phyloP scores from a whole-genome alignment of 169 alveolate species.

The Miamiensis avidus region DNA sequence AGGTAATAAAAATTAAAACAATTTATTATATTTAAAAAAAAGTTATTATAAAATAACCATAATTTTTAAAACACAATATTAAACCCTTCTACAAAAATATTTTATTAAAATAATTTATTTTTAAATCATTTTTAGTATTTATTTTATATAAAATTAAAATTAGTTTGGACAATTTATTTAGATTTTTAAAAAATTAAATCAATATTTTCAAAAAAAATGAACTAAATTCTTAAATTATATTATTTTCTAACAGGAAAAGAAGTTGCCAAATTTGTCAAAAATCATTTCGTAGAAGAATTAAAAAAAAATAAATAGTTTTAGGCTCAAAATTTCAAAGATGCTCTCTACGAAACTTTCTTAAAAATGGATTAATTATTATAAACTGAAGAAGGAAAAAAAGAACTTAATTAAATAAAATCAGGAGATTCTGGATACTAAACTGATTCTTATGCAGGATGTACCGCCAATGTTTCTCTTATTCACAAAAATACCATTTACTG shows the following conservation, averaged over 20 bases:
- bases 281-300: constrained; percentile 62
- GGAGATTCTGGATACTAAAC: constrained; percentile 10
- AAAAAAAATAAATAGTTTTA: constrained; percentile 51
- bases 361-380: constrained; percentile 75
- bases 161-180: too few species aligned
- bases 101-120: too few species aligned
- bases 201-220: neutral
- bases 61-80: too few species aligned
- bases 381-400: constrained; percentile 61
- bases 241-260: constrained; percentile 38
- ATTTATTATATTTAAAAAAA: neutral
- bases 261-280: constrained; percentile 75
- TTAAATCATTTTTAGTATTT: too few species aligned
- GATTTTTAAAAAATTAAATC: neutral
- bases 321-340: constrained; percentile 62
- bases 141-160: too few species aligned
- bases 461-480: constrained; percentile 73
- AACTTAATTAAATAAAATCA: constrained; percentile 30
- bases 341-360: constrained; percentile 74
- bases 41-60: too few species aligned
- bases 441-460: constrained; percentile 74
- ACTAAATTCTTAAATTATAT: neutral
- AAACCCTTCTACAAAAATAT: too few species aligned
- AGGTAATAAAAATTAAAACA: constrained; percentile 32
- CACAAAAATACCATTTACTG: constrained; percentile 74